Evolutionary conservation across 257 asterid species (phyloP).

Genomic region (Plantago ovata): DNA sequence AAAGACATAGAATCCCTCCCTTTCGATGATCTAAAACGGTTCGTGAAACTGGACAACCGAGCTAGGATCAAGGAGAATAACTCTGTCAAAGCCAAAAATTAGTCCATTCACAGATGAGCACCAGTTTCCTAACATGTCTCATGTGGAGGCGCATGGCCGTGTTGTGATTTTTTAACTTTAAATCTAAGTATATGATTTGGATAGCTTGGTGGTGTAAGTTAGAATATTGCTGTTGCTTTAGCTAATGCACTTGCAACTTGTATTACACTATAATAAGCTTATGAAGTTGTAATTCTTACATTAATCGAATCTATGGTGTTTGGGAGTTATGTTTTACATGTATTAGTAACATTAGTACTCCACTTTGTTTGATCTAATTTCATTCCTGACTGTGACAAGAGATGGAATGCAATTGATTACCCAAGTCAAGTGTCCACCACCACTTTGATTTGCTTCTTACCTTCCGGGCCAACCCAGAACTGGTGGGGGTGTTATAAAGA

Average conservation of each 20-base stretch:
- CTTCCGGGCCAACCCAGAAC: conserved; percentile 26
- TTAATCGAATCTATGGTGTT: too few species aligned
- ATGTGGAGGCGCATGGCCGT: neutral
- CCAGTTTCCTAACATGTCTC: too few species aligned
- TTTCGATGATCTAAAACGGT: conserved; percentile 73
- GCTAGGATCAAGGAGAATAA: conserved; percentile 91
- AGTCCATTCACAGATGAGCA: neutral
- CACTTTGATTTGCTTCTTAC: conserved; percentile 30
- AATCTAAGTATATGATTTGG: conserved; percentile 6
- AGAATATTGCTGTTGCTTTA: neutral
- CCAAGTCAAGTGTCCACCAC: conserved; percentile 21
- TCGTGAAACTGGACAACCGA: conserved; percentile 91
- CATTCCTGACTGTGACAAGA: conserved; percentile 11
- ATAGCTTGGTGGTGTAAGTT: neutral
- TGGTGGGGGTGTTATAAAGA: conserved; percentile 26
- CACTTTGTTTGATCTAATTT: neutral
- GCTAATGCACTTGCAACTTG: too few species aligned
- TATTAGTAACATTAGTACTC: too few species aligned
- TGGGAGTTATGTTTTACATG: too few species aligned
- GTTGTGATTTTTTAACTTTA: neutral
- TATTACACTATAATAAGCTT: neutral
- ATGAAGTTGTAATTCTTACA: neutral
- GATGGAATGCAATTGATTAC: conserved; percentile 14
- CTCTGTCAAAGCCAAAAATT: conserved; percentile 61
- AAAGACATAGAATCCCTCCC: conserved; percentile 54